Conservation (phyloP, 129 eudicot genomes). For the Artemisia argyi region DNA sequence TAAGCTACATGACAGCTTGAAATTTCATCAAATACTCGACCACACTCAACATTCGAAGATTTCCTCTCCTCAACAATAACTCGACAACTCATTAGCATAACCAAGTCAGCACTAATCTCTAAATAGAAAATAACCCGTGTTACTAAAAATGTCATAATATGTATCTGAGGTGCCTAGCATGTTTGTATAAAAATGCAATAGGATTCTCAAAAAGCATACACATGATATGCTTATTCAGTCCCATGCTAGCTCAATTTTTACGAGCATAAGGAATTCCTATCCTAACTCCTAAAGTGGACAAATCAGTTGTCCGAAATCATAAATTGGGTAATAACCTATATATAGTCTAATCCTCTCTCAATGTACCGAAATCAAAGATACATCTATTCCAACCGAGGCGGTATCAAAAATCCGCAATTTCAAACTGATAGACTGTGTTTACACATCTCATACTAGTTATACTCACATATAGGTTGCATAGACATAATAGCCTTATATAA, state of each 20-base stretch:
- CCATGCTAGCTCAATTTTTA: background rate
- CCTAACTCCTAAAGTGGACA: conserved; percentile 19
- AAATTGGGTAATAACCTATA: conserved; percentile 6
- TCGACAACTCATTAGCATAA: conserved; percentile 18
- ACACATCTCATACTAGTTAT: background rate
- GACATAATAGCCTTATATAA: background rate
- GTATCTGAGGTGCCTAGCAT: background rate
- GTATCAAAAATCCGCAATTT: conserved; percentile 6
- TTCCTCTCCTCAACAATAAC: conserved; percentile 5
- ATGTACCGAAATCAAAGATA: conserved; percentile 13
- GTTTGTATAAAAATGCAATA: conserved; percentile 7
- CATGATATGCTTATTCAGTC: conserved; percentile 11
- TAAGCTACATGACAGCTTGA: conserved; percentile 7
- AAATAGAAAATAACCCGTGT: background rate
- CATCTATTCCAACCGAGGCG: background rate
- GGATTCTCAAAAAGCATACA: background rate
- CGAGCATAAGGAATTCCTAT: background rate
- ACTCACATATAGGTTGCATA: background rate
- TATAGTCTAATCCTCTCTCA: conserved; percentile 1
- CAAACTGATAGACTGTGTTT: conserved; percentile 6
- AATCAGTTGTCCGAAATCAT: background rate
- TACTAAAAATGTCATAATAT: conserved; percentile 7
- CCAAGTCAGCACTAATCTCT: conserved; percentile 9
- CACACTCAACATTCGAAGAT: conserved; percentile 10
- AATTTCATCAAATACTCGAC: background rate